Base-by-base conservation (phyloP, 345 rosid genomes). In the Clausena lansium region DNA sequence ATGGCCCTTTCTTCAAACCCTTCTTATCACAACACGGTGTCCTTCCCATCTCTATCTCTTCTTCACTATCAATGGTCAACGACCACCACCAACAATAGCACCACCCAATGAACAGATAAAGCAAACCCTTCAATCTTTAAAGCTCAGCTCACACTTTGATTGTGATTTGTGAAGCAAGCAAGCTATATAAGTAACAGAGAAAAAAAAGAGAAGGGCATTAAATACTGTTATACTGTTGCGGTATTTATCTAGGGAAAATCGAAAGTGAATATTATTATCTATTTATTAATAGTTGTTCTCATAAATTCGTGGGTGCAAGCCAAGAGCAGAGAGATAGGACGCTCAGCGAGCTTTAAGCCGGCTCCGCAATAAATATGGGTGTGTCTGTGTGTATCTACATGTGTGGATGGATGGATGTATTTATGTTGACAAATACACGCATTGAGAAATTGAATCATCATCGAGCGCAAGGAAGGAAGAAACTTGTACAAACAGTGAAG, bases 1-100 rank as follows among this genome's bases (percentile, higher is more conserved):
- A 95, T 15, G 98, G 99, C 81, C 99, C 99, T 87, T 92, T 95
- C 88, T 93, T 95, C 77, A 95, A 83, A 47, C 92, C 96, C 57
- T 85, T 92, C 85, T 91, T 90, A 67, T 91, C 97, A 85, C 98
- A 93, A 73, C 94, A 90, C 11, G 98, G 97, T 32, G 90, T 89
- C 86, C 96, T 93, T 55, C 98, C 98, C 99, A 95, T 95, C 19
- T 60, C 79, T 57, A 62, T 60, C 24, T 17, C 20, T 72, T 55
- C 45, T 24, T 15, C 61, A 66, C 76, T 36, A 61, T 41, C 41
- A 76, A 22, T 13, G 6, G 35, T 28, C 76, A 45, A 71, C 15
- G 39, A 58, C 74, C 57, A 19, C 14, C 8, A 36, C 8, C 28
- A 78, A 64, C 62, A n/a, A 60, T 71, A 55, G 32, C 67, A 6